A percentile compares a stretch with the other conserved stretches of the same genome.
Conservation (phyloP, 2,329 filamentous ascomycete species). For the Talaromyces rugulosus region DNA sequence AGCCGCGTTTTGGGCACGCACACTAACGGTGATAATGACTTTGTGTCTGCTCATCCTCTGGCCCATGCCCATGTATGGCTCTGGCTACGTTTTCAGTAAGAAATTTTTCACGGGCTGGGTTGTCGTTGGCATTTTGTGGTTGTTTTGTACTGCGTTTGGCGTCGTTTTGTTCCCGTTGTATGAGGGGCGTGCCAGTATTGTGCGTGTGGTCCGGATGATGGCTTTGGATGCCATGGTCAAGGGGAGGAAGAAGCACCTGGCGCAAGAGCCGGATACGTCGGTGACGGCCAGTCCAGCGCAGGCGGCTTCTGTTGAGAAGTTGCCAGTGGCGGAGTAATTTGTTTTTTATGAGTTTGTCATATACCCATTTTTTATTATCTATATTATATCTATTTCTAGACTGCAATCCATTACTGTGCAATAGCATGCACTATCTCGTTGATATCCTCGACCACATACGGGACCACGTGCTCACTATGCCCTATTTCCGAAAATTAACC, state of each 20-base stretch:
- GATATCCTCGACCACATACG: constrained; percentile 10
- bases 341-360: background rate
- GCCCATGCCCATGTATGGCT: constrained; percentile 90
- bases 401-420: background rate
- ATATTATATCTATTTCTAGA: background rate
- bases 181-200: constrained; percentile 68
- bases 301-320: constrained; percentile 46
- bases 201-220: constrained; percentile 59
- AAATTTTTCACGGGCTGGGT: constrained; percentile 82
- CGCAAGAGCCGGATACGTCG: constrained; percentile 34
- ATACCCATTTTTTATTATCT: background rate
- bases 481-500: background rate
- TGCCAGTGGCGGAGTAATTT: constrained; percentile 25
- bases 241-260: constrained; percentile 23
- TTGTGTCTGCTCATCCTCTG: constrained; percentile 73
- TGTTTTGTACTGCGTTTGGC: constrained; percentile 66
- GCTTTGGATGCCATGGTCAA: constrained; percentile 53
- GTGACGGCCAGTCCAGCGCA: constrained; percentile 41
- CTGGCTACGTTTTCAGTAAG: constrained; percentile 75
- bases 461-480: constrained; percentile 14
- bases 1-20: constrained; percentile 53
- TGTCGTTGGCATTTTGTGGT: constrained; percentile 71
- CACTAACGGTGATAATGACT: constrained; percentile 60
- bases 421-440: constrained; percentile 6
- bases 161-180: constrained; percentile 79